Evolutionary conservation across 192 early-diverging fungal species (phyloP).

Genomic region (Coemansia sp.): DNA sequence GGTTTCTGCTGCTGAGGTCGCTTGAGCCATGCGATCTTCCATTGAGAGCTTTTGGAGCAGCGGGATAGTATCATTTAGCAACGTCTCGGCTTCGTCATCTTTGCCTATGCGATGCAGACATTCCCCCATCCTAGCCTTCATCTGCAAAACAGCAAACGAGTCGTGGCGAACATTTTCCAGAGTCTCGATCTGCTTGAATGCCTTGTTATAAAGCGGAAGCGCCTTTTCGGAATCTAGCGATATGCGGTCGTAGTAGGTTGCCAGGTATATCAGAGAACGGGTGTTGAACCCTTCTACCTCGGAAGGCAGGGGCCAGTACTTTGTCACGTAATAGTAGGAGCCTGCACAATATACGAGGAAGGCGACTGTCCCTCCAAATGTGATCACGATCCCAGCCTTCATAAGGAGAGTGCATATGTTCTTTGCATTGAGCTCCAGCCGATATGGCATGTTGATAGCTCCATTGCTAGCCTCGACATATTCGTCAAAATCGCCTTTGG

Average conservation of each 20-base stretch:
- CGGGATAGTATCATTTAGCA: constrained; percentile 15
- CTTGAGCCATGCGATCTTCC: background rate
- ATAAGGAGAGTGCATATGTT: constrained; percentile 13
- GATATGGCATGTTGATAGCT: background rate
- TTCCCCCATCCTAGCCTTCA: constrained; percentile 35
- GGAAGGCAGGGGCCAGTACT: constrained; percentile 27
- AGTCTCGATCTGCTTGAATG: constrained; percentile 15
- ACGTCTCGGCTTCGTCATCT: constrained; percentile 5
- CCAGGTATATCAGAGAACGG: constrained; percentile 31
- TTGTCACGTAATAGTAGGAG: constrained; percentile 29
- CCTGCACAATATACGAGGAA: constrained; percentile 21
- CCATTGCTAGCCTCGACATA: constrained; percentile 9
- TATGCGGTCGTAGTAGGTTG: constrained; percentile 35
- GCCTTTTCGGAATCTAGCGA: constrained; percentile 18
- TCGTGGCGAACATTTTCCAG: constrained; percentile 2
- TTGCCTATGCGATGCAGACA: constrained; percentile 24
- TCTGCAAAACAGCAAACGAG: constrained; percentile 24
- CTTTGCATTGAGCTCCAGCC: constrained; percentile 16
- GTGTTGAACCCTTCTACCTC: constrained; percentile 14
- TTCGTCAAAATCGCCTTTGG: background rate
- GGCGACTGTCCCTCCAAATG: constrained; percentile 15
- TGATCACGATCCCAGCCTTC: constrained; percentile 9
- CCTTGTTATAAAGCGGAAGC: constrained; percentile 20
- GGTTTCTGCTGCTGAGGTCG: background rate
- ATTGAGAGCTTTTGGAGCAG: background rate